Conservation (phyloP, 768 basidiomycete species). For the Boletus barrowsii region DNA sequence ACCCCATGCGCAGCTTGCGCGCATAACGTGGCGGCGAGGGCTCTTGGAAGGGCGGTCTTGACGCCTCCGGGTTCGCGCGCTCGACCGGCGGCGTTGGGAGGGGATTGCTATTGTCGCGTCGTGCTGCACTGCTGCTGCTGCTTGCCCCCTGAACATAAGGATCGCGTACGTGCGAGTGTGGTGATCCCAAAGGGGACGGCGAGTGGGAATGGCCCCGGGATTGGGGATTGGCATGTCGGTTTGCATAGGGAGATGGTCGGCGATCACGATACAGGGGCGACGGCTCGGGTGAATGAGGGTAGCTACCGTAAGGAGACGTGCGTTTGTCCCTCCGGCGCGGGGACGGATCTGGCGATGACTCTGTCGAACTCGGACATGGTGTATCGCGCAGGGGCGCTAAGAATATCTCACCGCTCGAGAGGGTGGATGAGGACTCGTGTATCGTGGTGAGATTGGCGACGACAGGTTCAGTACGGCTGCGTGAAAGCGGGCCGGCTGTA, state of each 20-base stretch:
- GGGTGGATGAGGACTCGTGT: slow-evolving; percentile 20
- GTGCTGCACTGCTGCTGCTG: neutral
- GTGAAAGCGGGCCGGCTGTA: slow-evolving; percentile 11
- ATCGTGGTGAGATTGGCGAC: slow-evolving; percentile 27
- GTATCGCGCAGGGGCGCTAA: slow-evolving; percentile 23
- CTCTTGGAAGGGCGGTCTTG: slow-evolving; percentile 27
- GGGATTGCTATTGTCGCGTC: slow-evolving; percentile 26
- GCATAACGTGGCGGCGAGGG: slow-evolving; percentile 30
- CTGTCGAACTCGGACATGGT: slow-evolving; percentile 6
- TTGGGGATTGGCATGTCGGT: slow-evolving; percentile 1
- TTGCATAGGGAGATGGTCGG: slow-evolving; percentile 22
- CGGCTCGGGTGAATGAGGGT: slow-evolving; percentile 23
- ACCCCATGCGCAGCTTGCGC: slow-evolving; percentile 49
- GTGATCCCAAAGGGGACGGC: slow-evolving; percentile 15
- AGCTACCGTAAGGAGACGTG: slow-evolving; percentile 19
- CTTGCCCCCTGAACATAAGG: neutral
- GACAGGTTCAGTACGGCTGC: slow-evolving; percentile 31
- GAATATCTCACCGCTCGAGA: slow-evolving; percentile 26
- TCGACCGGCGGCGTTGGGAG: slow-evolving; percentile 31
- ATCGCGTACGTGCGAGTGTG: slow-evolving; percentile 9
- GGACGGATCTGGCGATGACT: slow-evolving; percentile 29
- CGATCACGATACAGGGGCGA: slow-evolving; percentile 27
- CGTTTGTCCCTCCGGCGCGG: slow-evolving; percentile 25
- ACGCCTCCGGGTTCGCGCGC: slow-evolving; percentile 19
- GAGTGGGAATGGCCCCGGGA: slow-evolving; percentile 1